phyloP scores from a whole-genome alignment of 306 rosid genomes.

The Carpinus viminea region DNA sequence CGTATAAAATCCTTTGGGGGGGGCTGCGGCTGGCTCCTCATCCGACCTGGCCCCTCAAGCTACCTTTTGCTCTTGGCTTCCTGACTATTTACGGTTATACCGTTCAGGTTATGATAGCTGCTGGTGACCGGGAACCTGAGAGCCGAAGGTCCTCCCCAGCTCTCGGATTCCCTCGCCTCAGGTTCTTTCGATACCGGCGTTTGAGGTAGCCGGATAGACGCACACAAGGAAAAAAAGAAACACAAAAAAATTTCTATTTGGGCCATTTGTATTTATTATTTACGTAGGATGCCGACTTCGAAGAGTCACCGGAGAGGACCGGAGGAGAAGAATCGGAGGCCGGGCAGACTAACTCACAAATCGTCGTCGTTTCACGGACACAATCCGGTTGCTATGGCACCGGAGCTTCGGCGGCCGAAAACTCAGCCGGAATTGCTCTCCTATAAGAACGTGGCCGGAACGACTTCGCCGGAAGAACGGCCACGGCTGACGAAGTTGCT shows the following conservation, averaged over 20 bases:
- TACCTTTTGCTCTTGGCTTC: background rate
- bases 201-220: conserved; percentile 35
- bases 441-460: conserved; percentile 3
- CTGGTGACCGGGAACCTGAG: conserved; percentile 36
- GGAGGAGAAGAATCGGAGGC: conserved; percentile 50
- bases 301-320: conserved; percentile 49
- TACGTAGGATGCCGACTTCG: conserved; percentile 54
- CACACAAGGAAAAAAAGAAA: background rate
- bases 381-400: background rate
- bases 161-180: conserved; percentile 66
- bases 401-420: conserved; percentile 65
- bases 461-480: conserved; percentile 27
- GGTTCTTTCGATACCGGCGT: conserved; percentile 57
- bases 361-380: conserved; percentile 67
- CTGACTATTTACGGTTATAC: conserved; percentile 21
- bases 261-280: background rate
- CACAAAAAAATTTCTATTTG: background rate
- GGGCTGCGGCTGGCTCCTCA: background rate
- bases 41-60: background rate
- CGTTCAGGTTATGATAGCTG: conserved; percentile 49
- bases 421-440: conserved; percentile 61
- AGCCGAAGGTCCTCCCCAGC: conserved; percentile 58
- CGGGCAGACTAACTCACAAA: conserved; percentile 40
- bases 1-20: conserved; percentile 18
- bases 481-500: conserved; percentile 69